phyloP scores from a whole-genome alignment of 495 filamentous ascomycete species.

The Clohesyomyces aquaticus region DNA sequence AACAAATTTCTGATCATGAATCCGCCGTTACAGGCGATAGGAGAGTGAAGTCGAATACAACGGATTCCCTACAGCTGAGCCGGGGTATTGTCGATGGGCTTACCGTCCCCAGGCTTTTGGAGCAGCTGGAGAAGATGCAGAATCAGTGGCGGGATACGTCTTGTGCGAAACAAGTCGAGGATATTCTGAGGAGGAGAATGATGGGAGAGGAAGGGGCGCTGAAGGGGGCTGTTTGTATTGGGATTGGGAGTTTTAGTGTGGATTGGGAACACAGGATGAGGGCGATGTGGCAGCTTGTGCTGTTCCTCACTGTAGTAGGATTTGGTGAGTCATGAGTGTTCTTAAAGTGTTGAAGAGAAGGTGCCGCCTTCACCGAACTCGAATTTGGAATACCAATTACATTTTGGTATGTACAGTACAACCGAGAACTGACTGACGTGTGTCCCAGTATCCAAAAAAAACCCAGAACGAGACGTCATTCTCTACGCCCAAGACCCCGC shows the following conservation, averaged over 20 bases:
- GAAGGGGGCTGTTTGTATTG: conserved; percentile 26
- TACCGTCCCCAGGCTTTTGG: conserved; percentile 21
- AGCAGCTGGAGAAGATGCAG: conserved; percentile 13
- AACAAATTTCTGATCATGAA: too few relatives aligned
- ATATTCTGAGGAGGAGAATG: conserved; percentile 11
- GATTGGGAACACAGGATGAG: conserved; percentile 34
- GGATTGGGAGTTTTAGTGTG: conserved; percentile 35
- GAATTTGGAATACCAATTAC: too few relatives aligned
- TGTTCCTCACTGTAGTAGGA: conserved; percentile 26
- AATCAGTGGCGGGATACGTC: conserved; percentile 12
- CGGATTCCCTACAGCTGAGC: too few relatives aligned
- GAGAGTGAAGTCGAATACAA: too few relatives aligned
- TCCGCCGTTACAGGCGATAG: too few relatives aligned
- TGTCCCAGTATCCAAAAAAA: too few relatives aligned
- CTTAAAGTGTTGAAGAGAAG: too few relatives aligned
- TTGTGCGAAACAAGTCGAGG: conserved; percentile 10
- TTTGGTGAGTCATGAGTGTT: conserved; percentile 8
- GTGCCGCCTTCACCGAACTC: too few relatives aligned
- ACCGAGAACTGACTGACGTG: too few relatives aligned
- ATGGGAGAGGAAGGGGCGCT: conserved; percentile 26
- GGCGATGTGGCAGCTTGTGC: conserved; percentile 38
- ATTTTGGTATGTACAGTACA: too few relatives aligned
- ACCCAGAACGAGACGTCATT: too few relatives aligned
- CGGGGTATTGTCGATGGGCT: conserved; percentile 12
- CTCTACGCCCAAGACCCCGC: conserved; percentile 36